A percentile compares a stretch with the other conserved stretches of the same genome.
Evolutionary conservation across 176 grass and related monocot species (phyloP).

Genomic region (Stipa capillata): DNA sequence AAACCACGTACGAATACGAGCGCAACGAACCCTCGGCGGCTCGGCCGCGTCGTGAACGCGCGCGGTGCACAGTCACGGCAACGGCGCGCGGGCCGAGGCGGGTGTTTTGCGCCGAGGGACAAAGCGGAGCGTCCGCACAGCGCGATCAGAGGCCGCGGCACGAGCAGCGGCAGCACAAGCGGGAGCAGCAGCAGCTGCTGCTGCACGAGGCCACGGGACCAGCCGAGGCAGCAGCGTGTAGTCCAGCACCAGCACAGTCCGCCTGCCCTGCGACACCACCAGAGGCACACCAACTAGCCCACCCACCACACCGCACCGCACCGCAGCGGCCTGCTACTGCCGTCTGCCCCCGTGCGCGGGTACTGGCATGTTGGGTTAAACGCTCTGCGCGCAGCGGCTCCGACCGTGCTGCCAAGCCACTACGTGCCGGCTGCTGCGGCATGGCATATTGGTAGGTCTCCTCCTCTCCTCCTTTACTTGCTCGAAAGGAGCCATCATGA

Average conservation of each 20-base stretch:
- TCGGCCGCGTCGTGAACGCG: not conserved
- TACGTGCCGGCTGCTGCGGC: not conserved
- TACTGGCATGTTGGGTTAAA: not conserved
- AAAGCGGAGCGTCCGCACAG: slow-evolving; percentile 44
- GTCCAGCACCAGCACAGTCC: too few relatives aligned
- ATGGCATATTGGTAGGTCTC: not conserved
- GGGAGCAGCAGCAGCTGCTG: slow-evolving; percentile 2
- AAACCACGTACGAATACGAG: not conserved
- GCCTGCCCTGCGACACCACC: too few relatives aligned
- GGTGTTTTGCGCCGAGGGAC: not conserved
- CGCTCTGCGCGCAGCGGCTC: not conserved
- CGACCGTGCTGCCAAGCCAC: not conserved
- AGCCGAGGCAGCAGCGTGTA: not conserved
- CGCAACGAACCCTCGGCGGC: not conserved
- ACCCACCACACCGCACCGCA: not conserved
- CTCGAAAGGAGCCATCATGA: slow-evolving; percentile 41
- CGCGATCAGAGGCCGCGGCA: not conserved
- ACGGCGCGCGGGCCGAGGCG: slow-evolving; percentile 2
- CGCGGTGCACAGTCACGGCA: not conserved
- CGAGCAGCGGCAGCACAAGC: not conserved
- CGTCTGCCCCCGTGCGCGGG: not conserved
- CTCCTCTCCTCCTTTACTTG: not conserved
- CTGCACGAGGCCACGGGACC: not conserved
- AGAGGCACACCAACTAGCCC: not conserved
- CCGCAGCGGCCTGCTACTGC: not conserved